These are phyloP conservation scores for Ceratocystis papillata DNA, from an alignment of 2,329 filamentous ascomycete genomes.

Conservation along the genomic window DNA sequence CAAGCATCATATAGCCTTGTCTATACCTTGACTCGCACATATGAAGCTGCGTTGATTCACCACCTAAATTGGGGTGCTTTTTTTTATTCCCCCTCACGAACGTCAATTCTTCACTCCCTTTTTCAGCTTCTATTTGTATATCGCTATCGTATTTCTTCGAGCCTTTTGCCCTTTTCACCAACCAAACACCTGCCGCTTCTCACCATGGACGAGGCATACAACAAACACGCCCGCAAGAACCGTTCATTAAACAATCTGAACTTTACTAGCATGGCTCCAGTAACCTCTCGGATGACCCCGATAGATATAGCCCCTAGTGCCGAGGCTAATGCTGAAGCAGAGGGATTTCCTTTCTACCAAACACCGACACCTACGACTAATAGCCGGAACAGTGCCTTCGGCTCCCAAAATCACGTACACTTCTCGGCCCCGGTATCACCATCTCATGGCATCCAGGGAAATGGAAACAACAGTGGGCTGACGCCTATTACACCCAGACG, in stretches of 20 bases:
- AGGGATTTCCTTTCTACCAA: constrained; percentile 17
- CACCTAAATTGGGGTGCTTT: background rate
- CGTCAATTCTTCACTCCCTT: background rate
- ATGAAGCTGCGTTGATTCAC: background rate
- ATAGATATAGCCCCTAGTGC: constrained; percentile 33
- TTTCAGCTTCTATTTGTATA: background rate
- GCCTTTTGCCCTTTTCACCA: constrained; percentile 8
- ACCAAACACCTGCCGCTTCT: background rate
- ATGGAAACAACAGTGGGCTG: constrained; percentile 34
- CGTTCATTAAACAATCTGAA: constrained; percentile 47
- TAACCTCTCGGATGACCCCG: constrained; percentile 51
- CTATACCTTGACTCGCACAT: background rate
- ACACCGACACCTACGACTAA: background rate
- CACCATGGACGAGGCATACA: constrained; percentile 50
- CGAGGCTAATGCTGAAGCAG: background rate
- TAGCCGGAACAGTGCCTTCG: constrained; percentile 35
- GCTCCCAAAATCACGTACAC: constrained; percentile 32
- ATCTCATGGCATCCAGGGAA: background rate
- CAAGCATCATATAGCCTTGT: constrained; percentile 11
- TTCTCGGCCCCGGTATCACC: constrained; percentile 47
- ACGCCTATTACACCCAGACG: constrained; percentile 25
- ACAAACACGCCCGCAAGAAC: constrained; percentile 50
- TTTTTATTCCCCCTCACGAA: background rate
- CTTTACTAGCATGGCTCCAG: constrained; percentile 51
- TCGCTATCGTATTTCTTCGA: background rate